Conservation (phyloP, 1,139 yeast species). For the Candida gigantensis region DNA sequence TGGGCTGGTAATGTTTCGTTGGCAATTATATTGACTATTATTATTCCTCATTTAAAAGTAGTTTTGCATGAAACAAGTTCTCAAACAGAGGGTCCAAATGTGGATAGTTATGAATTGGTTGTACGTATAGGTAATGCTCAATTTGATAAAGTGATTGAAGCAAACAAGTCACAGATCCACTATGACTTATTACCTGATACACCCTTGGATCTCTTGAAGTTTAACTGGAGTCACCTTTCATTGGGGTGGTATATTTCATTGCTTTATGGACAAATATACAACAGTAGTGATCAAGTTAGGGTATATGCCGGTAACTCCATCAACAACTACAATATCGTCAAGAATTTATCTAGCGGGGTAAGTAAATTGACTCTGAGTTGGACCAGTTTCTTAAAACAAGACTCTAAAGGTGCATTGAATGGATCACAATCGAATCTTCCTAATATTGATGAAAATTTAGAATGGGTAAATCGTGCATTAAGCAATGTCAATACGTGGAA, state of each 20-base stretch:
- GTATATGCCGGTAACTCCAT: conserved; percentile 16
- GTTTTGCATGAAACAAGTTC: conserved; percentile 39
- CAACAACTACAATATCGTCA: conserved; percentile 27
- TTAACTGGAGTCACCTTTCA: conserved; percentile 63
- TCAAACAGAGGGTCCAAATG: conserved; percentile 21
- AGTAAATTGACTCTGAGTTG: conserved; percentile 48
- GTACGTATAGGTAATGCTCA: conserved; percentile 39
- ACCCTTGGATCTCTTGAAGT: conserved; percentile 50
- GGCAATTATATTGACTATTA: conserved; percentile 41
- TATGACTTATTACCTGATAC: conserved; percentile 37
- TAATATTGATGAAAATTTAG: conserved; percentile 9
- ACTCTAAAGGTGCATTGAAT: conserved; percentile 1
- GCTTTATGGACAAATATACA: conserved; percentile 66
- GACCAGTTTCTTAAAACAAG: conserved; percentile 29
- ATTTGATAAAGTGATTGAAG: conserved; percentile 22
- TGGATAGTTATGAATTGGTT: conserved; percentile 38
- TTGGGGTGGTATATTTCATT: conserved; percentile 78
- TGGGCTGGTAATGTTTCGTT: conserved; percentile 67
- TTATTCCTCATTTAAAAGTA: conserved; percentile 41
- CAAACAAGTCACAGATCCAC: conserved; percentile 26
- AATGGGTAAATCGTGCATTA: conserved; percentile 29
- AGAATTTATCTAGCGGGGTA: conserved; percentile 37
- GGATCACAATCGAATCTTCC: conserved; percentile 4
- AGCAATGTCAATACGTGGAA: conserved; percentile 56
- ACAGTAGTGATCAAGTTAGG: conserved; percentile 34